Conservation (phyloP, 1,284 basidiomycete genomes). For the Leccinum solheimii region DNA sequence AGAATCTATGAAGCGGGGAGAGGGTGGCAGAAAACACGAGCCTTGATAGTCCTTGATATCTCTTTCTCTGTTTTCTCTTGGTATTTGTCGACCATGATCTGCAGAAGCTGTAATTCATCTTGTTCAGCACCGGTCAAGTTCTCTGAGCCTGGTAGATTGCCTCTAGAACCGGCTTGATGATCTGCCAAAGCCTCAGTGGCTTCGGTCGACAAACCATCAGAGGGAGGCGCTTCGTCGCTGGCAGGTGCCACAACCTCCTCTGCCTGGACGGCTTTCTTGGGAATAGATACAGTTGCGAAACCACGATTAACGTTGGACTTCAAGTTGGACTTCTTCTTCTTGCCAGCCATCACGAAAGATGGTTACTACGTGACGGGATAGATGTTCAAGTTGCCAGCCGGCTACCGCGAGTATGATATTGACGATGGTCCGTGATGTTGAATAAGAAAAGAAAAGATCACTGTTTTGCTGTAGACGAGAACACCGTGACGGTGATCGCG, state of each 20-base stretch:
- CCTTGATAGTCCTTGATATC: slow-evolving; percentile 62
- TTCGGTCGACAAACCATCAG: slow-evolving; percentile 9
- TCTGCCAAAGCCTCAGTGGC: slow-evolving; percentile 1
- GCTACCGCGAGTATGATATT: neutral
- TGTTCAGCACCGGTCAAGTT: slow-evolving; percentile 40
- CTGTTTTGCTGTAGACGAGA: neutral
- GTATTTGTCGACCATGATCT: slow-evolving; percentile 74
- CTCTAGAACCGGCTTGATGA: slow-evolving; percentile 6
- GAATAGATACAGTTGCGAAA: slow-evolving; percentile 87
- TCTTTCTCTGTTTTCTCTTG: slow-evolving; percentile 93
- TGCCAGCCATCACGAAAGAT: slow-evolving; percentile 54
- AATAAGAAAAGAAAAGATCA: neutral
- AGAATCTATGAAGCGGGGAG: slow-evolving; percentile 4
- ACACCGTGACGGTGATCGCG: neutral
- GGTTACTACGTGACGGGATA: neutral
- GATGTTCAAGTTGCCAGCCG: neutral
- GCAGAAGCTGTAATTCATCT: slow-evolving; percentile 54
- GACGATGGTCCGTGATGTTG: neutral
- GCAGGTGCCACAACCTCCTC: slow-evolving; percentile 22
- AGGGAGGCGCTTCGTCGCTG: slow-evolving; percentile 14
- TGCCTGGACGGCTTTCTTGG: slow-evolving; percentile 65
- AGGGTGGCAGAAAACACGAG: slow-evolving; percentile 16
- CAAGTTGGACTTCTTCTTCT: slow-evolving; percentile 83
- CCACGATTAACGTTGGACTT: slow-evolving; percentile 70
- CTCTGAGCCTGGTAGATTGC: slow-evolving; percentile 20